Base-by-base conservation (phyloP, 2,329 filamentous ascomycete species). In the Xylaria sp. region DNA sequence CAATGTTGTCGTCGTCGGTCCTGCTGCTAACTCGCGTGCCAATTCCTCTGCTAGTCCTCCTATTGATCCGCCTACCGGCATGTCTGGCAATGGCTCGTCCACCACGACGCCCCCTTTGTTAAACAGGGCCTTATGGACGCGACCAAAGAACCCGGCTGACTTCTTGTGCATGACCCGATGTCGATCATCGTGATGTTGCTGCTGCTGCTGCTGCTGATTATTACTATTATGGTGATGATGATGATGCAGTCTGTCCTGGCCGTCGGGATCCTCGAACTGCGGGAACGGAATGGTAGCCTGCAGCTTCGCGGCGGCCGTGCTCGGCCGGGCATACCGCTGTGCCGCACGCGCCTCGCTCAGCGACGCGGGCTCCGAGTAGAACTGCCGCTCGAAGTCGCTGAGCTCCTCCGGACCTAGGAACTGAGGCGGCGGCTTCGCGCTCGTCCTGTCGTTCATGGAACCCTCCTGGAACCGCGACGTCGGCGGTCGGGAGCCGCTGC, bases 371-470 rank as follows among this genome's bases (percentile, higher is more conserved):
- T 58, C 56, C 11, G 39, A 34, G 52, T 68, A 71, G 66, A 73
- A 72, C 51, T 70, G 70, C 39, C 54, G 65, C 64, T 73, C 71
- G 61, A 66, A 72, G 10, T 66, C 54, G 50, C 53, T 66, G 19
- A 72, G 63, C 59, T 71, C 63, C 11, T 71, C 66, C 3, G 69
- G 69, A 7, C 64, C 84, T 48, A 89, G 79, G 72, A 89, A 92
- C 47, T 84, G 80, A 50, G 82, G 79, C 0, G 90, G 90, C 34
- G 91, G 91, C 60, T 80, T 83, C 60, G 84, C 81, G 69, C 89
- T 92, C 37, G 83, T 79, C 65, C 89, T 86, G 73, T 95, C 90
- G 69, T 87, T 91, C 90, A 96, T 93, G 69, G 88, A 93, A 47
- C 89, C 92, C 75, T 96, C 92, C 44, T 87, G 69, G 82, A 95